These are phyloP conservation scores for Blastocladiella emersonii DNA, from an alignment of 371 early-diverging fungal genomes.

Conservation along the genomic window DNA sequence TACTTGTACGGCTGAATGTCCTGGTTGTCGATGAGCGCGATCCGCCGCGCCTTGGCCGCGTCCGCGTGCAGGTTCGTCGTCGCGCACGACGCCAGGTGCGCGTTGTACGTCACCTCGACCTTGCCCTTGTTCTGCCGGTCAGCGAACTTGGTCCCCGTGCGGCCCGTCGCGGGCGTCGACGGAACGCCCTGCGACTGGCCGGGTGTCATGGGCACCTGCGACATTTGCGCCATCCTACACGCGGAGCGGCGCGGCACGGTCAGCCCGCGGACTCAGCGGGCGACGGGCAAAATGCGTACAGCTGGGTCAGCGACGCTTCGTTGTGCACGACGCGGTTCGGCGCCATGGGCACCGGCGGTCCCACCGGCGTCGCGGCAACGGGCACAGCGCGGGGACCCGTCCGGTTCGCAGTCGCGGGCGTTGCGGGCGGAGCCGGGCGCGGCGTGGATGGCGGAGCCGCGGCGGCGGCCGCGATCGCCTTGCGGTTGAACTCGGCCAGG, in stretches of 20 bases:
- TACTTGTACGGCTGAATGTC: constrained; percentile 55
- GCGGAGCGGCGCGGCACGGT: not conserved
- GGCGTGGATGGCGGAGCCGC: not conserved
- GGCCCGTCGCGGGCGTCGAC: not conserved
- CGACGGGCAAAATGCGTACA: not conserved
- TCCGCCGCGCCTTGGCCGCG: constrained; percentile 9
- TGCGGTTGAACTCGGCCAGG: constrained; percentile 20
- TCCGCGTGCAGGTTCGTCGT: constrained; percentile 7
- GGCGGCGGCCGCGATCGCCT: constrained; percentile 8
- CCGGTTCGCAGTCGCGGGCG: not conserved
- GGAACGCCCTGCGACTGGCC: too few species aligned
- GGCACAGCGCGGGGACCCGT: not conserved
- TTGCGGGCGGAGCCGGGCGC: not conserved
- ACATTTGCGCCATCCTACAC: not conserved
- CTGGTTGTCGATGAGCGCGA: constrained; percentile 28
- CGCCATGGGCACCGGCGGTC: constrained; percentile 1
- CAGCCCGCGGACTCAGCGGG: not conserved
- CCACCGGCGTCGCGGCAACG: constrained; percentile 1
- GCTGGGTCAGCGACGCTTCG: not conserved
- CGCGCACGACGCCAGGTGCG: constrained; percentile 11
- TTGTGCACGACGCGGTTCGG: not conserved
- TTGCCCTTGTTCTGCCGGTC: constrained; percentile 15
- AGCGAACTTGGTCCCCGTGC: constrained; percentile 5
- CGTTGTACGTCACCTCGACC: constrained; percentile 21
- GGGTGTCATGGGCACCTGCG: not conserved